Percentiles rank a stretch among this genome's conserved stretches.
These are phyloP conservation scores for Candida orba DNA, from an alignment of 805 yeast genomes.

Conservation along the genomic window DNA sequence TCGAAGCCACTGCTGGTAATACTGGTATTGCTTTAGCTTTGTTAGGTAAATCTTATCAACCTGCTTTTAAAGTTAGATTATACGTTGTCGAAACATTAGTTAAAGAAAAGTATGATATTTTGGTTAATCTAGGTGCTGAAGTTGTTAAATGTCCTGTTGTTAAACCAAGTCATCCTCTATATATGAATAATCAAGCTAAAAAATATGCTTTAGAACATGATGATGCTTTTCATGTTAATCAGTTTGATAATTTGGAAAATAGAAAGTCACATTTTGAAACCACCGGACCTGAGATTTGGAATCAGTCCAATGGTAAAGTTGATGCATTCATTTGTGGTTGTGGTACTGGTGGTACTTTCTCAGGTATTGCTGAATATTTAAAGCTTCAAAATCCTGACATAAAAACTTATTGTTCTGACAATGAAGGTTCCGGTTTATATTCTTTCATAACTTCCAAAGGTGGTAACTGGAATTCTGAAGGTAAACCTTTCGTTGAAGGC, in stretches of 20 bases:
- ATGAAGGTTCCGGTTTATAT: constrained; percentile 69
- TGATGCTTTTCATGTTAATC: constrained; percentile 69
- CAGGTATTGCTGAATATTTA: constrained; percentile 65
- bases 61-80: constrained; percentile 49
- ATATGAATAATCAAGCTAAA: constrained; percentile 24
- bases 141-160: constrained; percentile 65
- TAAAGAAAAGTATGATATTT: constrained; percentile 54
- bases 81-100: constrained; percentile 77
- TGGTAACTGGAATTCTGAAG: constrained; percentile 17
- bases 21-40: constrained; percentile 79
- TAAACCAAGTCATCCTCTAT: constrained; percentile 42
- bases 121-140: constrained; percentile 54
- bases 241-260: constrained; percentile 70
- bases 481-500: constrained; percentile 21
- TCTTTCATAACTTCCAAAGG: constrained; percentile 16
- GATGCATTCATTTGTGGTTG: constrained; percentile 69
- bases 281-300: constrained; percentile 76
- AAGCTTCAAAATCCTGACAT: constrained; percentile 38
- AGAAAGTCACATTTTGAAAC: constrained; percentile 63
- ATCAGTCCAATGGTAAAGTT: constrained; percentile 44
- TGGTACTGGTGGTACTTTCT: constrained; percentile 82
- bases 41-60: constrained; percentile 35
- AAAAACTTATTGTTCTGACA: constrained; percentile 60
- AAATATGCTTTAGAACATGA: constrained; percentile 29
- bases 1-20: constrained; percentile 83